Conservation (phyloP, 257 asterid genomes). For the Solanum paucissectum region DNA sequence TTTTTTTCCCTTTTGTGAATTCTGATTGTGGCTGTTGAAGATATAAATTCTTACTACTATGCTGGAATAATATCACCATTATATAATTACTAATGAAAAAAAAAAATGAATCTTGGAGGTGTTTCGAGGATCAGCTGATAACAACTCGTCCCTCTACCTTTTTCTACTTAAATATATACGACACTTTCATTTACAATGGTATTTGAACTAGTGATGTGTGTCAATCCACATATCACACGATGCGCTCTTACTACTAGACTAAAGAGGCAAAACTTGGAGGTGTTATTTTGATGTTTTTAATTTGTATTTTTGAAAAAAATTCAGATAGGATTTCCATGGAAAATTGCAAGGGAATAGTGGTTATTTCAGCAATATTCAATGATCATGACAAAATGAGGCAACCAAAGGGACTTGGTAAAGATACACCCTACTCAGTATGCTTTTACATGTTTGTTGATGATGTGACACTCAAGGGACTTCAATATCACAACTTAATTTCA, state of each 20-base stretch:
- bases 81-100: neutral
- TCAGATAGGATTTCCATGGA: slow-evolving; percentile 60
- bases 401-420: slow-evolving; percentile 73
- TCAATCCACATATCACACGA: neutral
- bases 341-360: slow-evolving; percentile 58
- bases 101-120: neutral
- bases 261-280: neutral
- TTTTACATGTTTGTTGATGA: slow-evolving; percentile 89
- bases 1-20: neutral
- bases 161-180: neutral
- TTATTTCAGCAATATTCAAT: slow-evolving; percentile 71
- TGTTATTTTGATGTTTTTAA: neutral
- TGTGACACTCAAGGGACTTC: slow-evolving; percentile 38
- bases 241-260: neutral
- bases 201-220: neutral
- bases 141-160: neutral
- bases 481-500: slow-evolving; percentile 34
- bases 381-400: slow-evolving; percentile 94
- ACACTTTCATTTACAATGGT: neutral
- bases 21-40: neutral
- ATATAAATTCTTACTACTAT: neutral
- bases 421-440: slow-evolving; percentile 44
- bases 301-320: neutral
- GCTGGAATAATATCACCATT: neutral
- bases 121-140: neutral